A percentile compares a stretch with the other conserved stretches of the same genome.
These are phyloP conservation scores for Gossypium davidsonii DNA, from an alignment of 441 rosid species.

Conservation along the genomic window DNA sequence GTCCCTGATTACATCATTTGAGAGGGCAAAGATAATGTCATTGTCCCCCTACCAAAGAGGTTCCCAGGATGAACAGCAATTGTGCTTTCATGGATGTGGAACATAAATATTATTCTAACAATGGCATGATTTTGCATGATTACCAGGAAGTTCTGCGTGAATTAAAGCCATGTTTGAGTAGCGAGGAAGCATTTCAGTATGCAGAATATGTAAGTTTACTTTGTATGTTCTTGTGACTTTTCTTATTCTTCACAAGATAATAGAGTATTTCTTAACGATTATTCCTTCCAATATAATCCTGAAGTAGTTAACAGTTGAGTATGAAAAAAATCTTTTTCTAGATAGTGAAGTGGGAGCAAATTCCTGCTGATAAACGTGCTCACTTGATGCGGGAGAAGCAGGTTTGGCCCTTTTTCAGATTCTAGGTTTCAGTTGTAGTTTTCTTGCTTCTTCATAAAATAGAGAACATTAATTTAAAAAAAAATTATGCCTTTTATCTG, in stretches of 20 bases:
- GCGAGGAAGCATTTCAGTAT: slow-evolving; percentile 72
- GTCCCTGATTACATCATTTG: neutral
- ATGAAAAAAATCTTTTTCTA: slow-evolving; percentile 16
- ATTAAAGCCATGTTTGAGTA: slow-evolving; percentile 56
- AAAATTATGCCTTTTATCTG: neutral
- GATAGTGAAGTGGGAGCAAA: slow-evolving; percentile 86
- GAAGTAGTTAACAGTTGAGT: neutral
- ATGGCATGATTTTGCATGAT: slow-evolving; percentile 17
- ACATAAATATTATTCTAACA: neutral
- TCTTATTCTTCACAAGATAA: neutral
- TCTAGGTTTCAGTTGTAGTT: neutral
- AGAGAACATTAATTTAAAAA: neutral
- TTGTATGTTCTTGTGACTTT: neutral
- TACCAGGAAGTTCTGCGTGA: slow-evolving; percentile 70
- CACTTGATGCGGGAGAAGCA: slow-evolving; percentile 86
- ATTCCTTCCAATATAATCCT: neutral
- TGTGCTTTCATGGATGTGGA: neutral
- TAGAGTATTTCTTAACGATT: neutral
- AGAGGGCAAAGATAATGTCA: neutral
- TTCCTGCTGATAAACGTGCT: slow-evolving; percentile 84
- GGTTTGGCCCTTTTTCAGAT: slow-evolving; percentile 30
- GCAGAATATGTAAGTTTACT: slow-evolving; percentile 71
- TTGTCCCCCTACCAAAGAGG: neutral
- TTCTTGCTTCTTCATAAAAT: neutral
- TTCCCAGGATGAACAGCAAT: neutral